Evolutionary conservation across 805 yeast genomes (phyloP), one percentile per base, ranked within the genome.

Genomic region (Kodamaea jinghongensis): DNA sequence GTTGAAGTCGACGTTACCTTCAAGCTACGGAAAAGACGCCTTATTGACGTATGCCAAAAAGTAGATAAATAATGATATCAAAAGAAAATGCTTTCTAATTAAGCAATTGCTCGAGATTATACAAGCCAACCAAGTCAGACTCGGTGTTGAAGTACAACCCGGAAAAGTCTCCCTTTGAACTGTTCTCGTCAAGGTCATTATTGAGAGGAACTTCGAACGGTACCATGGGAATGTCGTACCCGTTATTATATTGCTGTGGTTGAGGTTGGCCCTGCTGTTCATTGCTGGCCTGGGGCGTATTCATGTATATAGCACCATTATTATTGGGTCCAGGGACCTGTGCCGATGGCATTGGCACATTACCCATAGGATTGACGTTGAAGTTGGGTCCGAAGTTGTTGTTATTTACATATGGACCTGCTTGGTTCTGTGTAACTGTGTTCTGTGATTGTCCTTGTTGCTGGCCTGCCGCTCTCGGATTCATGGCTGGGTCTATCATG

Each of bases 21-120:
- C 34, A 14, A 36, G 36, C 17, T 54, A 61, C 29, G 66, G 66
- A 2, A 39, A 44, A 1, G 46, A 38, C 4, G 50, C 52, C 6
- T 37, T 61, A 9, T 46, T 65, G 13, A 60, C 67, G 1, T 65
- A 57, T 39, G 70, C 71, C 1, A 65, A 65, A 48, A 63, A 60
- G 44, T 65, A 45, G 26, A 14, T 27, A 22, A 9, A 9, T 9
- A 13, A 13, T 6, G 17, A n/a, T 14, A 6, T 16, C 14, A 34
- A 6, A 11, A 10, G n/a, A n/a, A n/a, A n/a, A n/a, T n/a, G 22
- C 7, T 33, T 28, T 13, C 30, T 36, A 33, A 28, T 34, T 32
- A 28, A 38, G 33, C 16, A 38, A 28, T 14, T 33, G 36, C 23
- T 42, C 45, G 15, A 42, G 34, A 26, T 35, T 42, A 34, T 42